Percentiles rank a stretch among this genome's conserved stretches.
Evolutionary conservation across 768 basidiomycete species (phyloP).

Genomic region (Calocybe cyanea): DNA sequence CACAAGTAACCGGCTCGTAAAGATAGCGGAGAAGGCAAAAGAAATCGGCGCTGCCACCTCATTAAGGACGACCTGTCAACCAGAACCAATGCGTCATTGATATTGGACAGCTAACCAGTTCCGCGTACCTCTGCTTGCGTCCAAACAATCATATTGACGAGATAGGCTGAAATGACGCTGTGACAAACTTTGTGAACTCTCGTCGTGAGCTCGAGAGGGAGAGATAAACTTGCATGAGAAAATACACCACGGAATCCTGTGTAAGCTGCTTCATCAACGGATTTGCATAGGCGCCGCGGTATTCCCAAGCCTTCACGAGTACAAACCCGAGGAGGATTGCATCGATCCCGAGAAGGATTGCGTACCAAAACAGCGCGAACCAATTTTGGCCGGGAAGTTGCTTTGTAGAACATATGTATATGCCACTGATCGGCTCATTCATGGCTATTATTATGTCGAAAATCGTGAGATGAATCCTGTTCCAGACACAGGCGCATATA

Average conservation of each 20-base stretch:
- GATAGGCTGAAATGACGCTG: no score
- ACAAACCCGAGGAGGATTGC: conserved; percentile 19
- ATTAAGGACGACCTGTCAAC: no score
- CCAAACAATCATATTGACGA: no score
- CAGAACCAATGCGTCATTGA: no score
- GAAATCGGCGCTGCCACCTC: conserved; percentile 23
- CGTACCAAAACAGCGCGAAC: conserved; percentile 21
- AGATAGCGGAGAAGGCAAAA: conserved; percentile 23
- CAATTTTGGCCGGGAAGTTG: conserved; percentile 14
- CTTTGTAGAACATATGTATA: conserved; percentile 25
- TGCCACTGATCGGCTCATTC: conserved; percentile 22
- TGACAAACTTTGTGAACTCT: no score
- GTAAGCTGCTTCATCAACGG: conserved; percentile 21
- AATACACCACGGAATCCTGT: conserved; percentile 24
- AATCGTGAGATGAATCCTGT: neutral
- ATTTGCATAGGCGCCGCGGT: conserved; percentile 9
- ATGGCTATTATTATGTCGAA: conserved; percentile 12
- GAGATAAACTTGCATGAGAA: conserved; percentile 20
- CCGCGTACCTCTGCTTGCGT: no score
- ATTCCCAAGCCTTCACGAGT: conserved; percentile 23
- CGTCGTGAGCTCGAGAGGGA: no score
- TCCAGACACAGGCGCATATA: conserved; percentile 15
- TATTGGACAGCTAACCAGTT: no score
- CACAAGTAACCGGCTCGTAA: conserved; percentile 27
- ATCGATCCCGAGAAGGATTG: conserved; percentile 18